phyloP scores from a whole-genome alignment of 2,329 filamentous ascomycete species.

The Pseudopyricularia javanii region DNA sequence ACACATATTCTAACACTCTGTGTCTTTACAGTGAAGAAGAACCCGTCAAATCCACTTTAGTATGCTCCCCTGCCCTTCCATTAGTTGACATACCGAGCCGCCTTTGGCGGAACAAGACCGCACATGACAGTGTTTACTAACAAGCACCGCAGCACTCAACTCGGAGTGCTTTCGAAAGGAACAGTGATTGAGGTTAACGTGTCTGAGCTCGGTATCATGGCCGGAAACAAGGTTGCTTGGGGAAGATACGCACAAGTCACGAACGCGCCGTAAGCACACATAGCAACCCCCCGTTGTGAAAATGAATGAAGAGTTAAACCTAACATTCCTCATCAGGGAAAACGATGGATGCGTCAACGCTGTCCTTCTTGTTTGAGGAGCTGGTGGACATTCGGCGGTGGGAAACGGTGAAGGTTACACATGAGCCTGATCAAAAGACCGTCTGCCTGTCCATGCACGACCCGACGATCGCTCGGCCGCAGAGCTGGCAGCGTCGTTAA shows the following conservation, averaged over 20 bases:
- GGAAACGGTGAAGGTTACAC: no score
- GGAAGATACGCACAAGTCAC: slow-evolving; percentile 2
- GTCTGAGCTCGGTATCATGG: slow-evolving; percentile 67
- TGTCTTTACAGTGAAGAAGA: slow-evolving; percentile 47
- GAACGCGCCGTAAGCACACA: not conserved
- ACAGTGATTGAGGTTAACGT: slow-evolving; percentile 83
- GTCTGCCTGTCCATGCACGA: no score
- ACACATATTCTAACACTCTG: slow-evolving; percentile 31
- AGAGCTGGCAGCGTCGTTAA: no score
- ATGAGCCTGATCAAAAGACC: no score
- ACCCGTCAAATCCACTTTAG: slow-evolving; percentile 76
- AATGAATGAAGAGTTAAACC: not conserved
- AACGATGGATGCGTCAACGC: slow-evolving; percentile 3
- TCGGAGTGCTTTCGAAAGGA: slow-evolving; percentile 78
- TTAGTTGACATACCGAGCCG: slow-evolving; percentile 78
- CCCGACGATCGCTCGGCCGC: no score
- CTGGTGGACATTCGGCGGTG: no score
- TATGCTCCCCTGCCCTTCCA: slow-evolving; percentile 37
- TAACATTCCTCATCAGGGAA: not conserved
- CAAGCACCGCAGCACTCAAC: slow-evolving; percentile 47
- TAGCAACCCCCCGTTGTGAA: no score
- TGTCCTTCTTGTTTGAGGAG: slow-evolving; percentile 1
- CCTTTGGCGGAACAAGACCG: slow-evolving; percentile 27
- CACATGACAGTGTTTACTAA: not conserved
- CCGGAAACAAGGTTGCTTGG: slow-evolving; percentile 3